A percentile compares a stretch with the other conserved stretches of the same genome.
phyloP scores from a whole-genome alignment of 192 early-diverging fungal species.

The Linnemannia exigua region DNA sequence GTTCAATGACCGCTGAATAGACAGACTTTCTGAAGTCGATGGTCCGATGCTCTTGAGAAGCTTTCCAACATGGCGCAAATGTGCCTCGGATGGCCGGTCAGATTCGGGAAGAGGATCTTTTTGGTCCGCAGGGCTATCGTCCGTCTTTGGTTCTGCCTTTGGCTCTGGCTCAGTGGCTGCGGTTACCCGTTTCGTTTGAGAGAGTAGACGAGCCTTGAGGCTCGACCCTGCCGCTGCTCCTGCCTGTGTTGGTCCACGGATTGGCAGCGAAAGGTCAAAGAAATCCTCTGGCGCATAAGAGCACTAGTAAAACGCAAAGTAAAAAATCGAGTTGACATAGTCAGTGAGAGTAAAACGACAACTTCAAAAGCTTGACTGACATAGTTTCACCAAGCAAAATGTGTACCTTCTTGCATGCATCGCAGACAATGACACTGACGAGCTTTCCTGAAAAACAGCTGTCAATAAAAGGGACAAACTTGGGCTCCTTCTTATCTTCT shows the following conservation, averaged over 20 bases:
- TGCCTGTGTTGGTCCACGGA: slow-evolving; percentile 40
- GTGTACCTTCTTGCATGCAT: slow-evolving; percentile 68
- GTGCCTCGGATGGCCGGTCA: slow-evolving; percentile 25
- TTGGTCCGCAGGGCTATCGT: not conserved
- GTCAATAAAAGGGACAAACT: slow-evolving; percentile 70
- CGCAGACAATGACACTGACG: slow-evolving; percentile 79
- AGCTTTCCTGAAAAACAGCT: slow-evolving; percentile 76
- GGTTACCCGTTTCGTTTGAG: slow-evolving; percentile 2
- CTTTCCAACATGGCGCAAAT: slow-evolving; percentile 38
- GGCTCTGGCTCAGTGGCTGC: not conserved
- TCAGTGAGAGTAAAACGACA: not conserved
- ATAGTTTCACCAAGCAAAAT: not conserved
- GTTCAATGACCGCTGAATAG: slow-evolving; percentile 59
- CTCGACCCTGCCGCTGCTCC: slow-evolving; percentile 4
- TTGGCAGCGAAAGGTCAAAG: slow-evolving; percentile 72
- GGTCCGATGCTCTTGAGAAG: slow-evolving; percentile 27
- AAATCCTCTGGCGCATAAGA: slow-evolving; percentile 75
- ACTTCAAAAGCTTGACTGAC: not conserved
- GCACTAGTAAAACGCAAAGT: slow-evolving; percentile 36
- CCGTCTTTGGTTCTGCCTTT: not conserved
- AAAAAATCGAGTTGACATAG: not conserved
- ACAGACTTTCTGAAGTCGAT: slow-evolving; percentile 35
- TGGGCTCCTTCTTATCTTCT: not conserved
- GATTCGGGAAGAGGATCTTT: slow-evolving; percentile 16
- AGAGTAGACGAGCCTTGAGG: slow-evolving; percentile 23